These are phyloP conservation scores for Cryptococcus sp. DNA, from an alignment of 1,284 basidiomycete species.

Conservation along the genomic window DNA sequence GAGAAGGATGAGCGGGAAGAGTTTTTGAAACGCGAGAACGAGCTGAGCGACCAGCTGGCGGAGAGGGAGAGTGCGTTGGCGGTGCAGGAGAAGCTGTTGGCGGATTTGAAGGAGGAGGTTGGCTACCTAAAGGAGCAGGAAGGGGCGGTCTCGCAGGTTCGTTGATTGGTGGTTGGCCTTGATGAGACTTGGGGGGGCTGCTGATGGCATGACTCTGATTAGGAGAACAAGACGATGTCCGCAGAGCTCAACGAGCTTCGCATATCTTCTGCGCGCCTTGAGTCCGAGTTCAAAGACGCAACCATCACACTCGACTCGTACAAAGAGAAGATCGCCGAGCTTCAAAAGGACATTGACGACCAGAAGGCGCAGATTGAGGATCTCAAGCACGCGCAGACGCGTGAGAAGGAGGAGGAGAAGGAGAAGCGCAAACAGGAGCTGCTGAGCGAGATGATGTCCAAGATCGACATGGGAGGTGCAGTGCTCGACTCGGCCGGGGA, in stretches of 20 bases:
- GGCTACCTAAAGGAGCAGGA: conserved; percentile 90
- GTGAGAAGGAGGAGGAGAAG: conserved; percentile 93
- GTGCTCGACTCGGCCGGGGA: conserved; percentile 33
- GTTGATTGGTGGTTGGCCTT: conserved; percentile 8
- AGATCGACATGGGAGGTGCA: conserved; percentile 70
- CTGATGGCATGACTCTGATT: neutral
- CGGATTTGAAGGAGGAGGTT: conserved; percentile 81
- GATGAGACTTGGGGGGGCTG: too few relatives aligned
- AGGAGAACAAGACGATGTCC: conserved; percentile 88
- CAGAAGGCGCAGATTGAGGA: conserved; percentile 76
- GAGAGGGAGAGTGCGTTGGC: conserved; percentile 73
- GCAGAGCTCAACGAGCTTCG: conserved; percentile 82
- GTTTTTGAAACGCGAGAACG: conserved; percentile 94
- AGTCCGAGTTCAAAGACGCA: conserved; percentile 94
- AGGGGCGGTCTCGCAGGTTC: conserved; percentile 65
- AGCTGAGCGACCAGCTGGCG: conserved; percentile 86
- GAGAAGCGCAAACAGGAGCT: conserved; percentile 99
- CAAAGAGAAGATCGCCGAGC: conserved; percentile 90
- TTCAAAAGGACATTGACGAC: conserved; percentile 85
- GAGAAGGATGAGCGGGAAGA: conserved; percentile 98
- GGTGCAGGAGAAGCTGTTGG: conserved; percentile 56
- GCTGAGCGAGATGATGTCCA: conserved; percentile 99
- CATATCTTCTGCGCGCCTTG: conserved; percentile 84
- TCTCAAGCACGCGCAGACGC: conserved; percentile 72
- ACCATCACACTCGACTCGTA: conserved; percentile 92